These are phyloP conservation scores for Dryas integrifolia DNA, from an alignment of 331 rosid species.

Conservation along the genomic window DNA sequence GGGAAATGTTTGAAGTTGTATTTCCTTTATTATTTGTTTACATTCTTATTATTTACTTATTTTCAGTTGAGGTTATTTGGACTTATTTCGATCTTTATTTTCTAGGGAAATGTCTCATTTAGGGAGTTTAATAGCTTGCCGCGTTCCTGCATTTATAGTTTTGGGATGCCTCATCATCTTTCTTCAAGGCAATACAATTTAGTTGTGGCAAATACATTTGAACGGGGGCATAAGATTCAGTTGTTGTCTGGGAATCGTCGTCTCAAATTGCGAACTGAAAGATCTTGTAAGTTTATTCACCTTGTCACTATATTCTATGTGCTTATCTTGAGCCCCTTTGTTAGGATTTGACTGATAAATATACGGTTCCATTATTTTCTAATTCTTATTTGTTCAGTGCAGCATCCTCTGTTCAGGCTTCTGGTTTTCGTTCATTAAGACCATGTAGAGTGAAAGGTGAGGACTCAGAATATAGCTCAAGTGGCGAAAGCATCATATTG, in stretches of 20 bases:
- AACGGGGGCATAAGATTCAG: constrained; percentile 25
- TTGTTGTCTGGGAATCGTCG: constrained; percentile 23
- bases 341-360: neutral
- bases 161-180: constrained; percentile 30
- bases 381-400: constrained; percentile 17
- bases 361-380: neutral
- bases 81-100: constrained; percentile 9
- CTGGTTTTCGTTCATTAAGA: constrained; percentile 30
- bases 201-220: constrained; percentile 28
- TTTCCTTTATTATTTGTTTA: too few relatives aligned
- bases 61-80: neutral
- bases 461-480: constrained; percentile 46
- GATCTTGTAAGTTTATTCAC: constrained; percentile 42
- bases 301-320: constrained; percentile 2
- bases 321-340: constrained; percentile 4
- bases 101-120: constrained; percentile 42
- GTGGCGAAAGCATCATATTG: constrained; percentile 44
- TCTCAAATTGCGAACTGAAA: constrained; percentile 31
- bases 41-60: neutral
- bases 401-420: constrained; percentile 24
- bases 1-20: neutral
- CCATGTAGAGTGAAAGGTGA: constrained; percentile 46
- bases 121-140: constrained; percentile 37
- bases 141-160: constrained; percentile 27
- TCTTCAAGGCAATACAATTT: constrained; percentile 27